Conservation (phyloP, 257 asterid species). For the Lycium ferocissimum region DNA sequence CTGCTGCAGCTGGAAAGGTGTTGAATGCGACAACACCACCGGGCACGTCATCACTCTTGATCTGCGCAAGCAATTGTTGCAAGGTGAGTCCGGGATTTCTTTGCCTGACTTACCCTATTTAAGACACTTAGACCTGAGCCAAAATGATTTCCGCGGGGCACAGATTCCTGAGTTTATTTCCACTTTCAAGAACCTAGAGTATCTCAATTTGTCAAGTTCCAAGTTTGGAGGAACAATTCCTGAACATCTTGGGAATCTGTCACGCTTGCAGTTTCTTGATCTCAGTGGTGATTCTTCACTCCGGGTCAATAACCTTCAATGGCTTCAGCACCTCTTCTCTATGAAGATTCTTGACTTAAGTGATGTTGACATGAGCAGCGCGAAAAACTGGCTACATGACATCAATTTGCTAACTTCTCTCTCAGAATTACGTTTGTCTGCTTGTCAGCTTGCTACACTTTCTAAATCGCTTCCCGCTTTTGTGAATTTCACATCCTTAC, state of each 20-base stretch:
- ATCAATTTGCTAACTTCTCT: not conserved
- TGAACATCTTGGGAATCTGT: conserved; percentile 37
- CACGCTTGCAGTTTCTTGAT: conserved; percentile 23
- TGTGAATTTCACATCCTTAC: conserved; percentile 23
- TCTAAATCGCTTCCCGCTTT: not conserved
- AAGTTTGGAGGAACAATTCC: conserved; percentile 36
- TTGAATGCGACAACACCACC: conserved; percentile 35
- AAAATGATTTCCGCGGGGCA: conserved; percentile 30
- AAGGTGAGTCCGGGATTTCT: conserved; percentile 38
- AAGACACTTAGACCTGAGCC: conserved; percentile 35
- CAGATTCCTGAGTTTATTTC: conserved; percentile 26
- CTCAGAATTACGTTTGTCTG: not conserved
- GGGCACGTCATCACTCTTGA: conserved; percentile 38
- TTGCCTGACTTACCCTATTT: conserved; percentile 33
- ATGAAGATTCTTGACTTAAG: conserved; percentile 22
- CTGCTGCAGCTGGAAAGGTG: conserved; percentile 16
- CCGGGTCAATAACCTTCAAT: not conserved
- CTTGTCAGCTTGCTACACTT: not conserved
- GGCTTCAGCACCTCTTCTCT: conserved; percentile 26
- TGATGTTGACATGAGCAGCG: not conserved
- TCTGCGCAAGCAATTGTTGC: conserved; percentile 31
- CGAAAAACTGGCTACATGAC: conserved; percentile 3
- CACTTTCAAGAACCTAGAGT: not conserved
- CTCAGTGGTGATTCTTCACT: too few relatives aligned
- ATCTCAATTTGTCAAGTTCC: conserved; percentile 35